Base-by-base conservation (phyloP, 2,329 filamentous ascomycete species). In the Penicillium crustosum region DNA sequence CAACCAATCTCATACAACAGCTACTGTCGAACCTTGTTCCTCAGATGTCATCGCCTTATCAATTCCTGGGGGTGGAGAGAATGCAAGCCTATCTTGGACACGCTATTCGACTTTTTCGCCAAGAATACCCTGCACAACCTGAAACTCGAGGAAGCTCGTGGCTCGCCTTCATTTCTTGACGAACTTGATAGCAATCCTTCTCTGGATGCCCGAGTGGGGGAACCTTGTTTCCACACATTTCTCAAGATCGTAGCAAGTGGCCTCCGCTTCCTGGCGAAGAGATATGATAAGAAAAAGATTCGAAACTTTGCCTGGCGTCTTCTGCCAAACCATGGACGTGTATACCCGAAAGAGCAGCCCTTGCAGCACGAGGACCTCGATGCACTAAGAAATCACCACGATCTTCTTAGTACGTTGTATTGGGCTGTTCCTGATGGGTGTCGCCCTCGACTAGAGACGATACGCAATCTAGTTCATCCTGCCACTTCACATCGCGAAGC, bases 301-400 rank as follows among this genome's bases (percentile, higher is more conserved):
- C 78, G 78, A 17, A 82, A 82, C 56, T 79, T 85, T 53, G 79
- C 81, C 4, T 85, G 81, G 76, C 80, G 85, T 25, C 77, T 83
- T 25, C 77, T 86, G 33, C 85, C 85, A 4, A 86, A 86, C 56
- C 83, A 86, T 66, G 83, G 82, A 4, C 80, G 83, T n/a, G 79
- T 74, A 6, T 85, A 85, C 67, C 82, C 79, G 2, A 87, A 86
- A 66, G 84, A 87, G 29, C 75, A 82, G 58, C 71, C 77, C 5
- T 68, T 87, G 15, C 76, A 76, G 31, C 77, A 81, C 53, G 76
- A 80, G 55, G 83, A 84, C 61, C 71, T 87, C 13, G 79, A 83
- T 51, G 83, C 84, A 1, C 71, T 87, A 45, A 79, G 83, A 48
- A 87, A 87, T 62, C 83, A 87, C 58, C 83, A 86, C 61, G 83